These are phyloP conservation scores for Microcera coccophila DNA, from an alignment of 2,329 filamentous ascomycete genomes.

Conservation along the genomic window DNA sequence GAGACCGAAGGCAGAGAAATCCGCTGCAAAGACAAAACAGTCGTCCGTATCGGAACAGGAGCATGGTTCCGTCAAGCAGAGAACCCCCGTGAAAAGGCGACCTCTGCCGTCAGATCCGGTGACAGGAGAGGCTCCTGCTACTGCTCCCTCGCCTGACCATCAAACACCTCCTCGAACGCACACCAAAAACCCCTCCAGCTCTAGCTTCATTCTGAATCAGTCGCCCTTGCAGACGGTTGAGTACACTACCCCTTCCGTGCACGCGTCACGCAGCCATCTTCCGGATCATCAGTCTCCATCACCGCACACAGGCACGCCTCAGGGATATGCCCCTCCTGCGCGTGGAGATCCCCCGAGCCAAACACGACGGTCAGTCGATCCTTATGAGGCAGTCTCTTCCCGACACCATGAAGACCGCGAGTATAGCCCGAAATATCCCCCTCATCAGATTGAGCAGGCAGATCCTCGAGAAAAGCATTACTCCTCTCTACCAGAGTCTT, in stretches of 20 bases:
- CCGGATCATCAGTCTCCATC: constrained; percentile 38
- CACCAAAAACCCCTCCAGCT: constrained; percentile 37
- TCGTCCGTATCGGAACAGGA: constrained; percentile 36
- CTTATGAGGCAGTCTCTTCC: constrained; percentile 32
- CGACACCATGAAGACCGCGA: constrained; percentile 36
- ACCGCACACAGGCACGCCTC: constrained; percentile 20
- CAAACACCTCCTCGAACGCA: constrained; percentile 48
- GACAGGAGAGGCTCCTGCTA: constrained; percentile 46
- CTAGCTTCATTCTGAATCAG: constrained; percentile 45
- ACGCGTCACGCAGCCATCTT: constrained; percentile 31
- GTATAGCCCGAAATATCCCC: constrained; percentile 30
- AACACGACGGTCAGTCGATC: constrained; percentile 33
- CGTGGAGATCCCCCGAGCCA: constrained; percentile 27
- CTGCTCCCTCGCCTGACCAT: constrained; percentile 34
- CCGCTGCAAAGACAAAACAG: constrained; percentile 50
- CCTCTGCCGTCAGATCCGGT: constrained; percentile 79
- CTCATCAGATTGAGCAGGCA: constrained; percentile 36
- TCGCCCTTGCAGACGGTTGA: constrained; percentile 53
- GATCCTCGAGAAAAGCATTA: constrained; percentile 36
- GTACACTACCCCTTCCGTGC: constrained; percentile 42
- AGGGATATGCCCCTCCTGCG: constrained; percentile 20
- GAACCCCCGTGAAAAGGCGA: constrained; percentile 70
- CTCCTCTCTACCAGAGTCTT: constrained; percentile 31
- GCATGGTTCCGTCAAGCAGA: constrained; percentile 41
- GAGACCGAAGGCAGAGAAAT: constrained; percentile 74